Percentiles rank a stretch among this genome's conserved stretches.
phyloP scores from a whole-genome alignment of 768 basidiomycete genomes.

The Phlegmacium glaucopus region DNA sequence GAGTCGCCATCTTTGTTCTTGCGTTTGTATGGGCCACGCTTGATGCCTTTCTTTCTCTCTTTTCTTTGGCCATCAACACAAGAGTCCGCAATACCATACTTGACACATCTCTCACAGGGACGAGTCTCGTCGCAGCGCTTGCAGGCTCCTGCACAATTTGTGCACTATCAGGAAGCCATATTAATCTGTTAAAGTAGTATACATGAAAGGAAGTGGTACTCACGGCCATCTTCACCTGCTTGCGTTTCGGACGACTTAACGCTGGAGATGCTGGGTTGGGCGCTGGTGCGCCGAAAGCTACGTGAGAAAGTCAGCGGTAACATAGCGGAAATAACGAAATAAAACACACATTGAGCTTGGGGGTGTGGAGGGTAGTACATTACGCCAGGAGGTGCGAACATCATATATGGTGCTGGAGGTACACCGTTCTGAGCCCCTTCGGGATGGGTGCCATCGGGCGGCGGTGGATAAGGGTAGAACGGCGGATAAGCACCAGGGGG shows the following conservation, averaged over 20 bases:
- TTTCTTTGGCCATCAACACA: constrained; percentile 92
- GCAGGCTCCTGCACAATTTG: constrained; percentile 84
- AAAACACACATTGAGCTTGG: constrained; percentile 33
- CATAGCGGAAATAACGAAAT: constrained; percentile 4
- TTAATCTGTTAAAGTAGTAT: neutral
- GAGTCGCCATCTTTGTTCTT: constrained; percentile 37
- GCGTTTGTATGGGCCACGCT: constrained; percentile 83
- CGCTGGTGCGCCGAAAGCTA: constrained; percentile 22
- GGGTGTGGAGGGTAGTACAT: constrained; percentile 41
- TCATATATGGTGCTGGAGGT: constrained; percentile 37
- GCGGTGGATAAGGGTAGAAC: constrained; percentile 40
- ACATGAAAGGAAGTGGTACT: constrained; percentile 13
- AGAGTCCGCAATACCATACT: constrained; percentile 74
- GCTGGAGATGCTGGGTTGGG: constrained; percentile 24
- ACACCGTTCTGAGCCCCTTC: constrained; percentile 32
- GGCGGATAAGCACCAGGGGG: constrained; percentile 36
- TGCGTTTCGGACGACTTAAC: constrained; percentile 60
- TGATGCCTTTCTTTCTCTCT: constrained; percentile 88
- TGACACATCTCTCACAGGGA: constrained; percentile 87
- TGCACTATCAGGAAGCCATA: constrained; percentile 45
- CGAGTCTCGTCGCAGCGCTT: constrained; percentile 87
- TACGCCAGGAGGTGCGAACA: constrained; percentile 36
- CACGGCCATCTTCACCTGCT: constrained; percentile 85
- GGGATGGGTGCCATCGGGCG: constrained; percentile 32
- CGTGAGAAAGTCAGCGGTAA: constrained; percentile 15